Evolutionary conservation across 2,329 filamentous ascomycete genomes (phyloP), one percentile per base, ranked within the genome.

Genomic region (Ascocoryne sarcoides): DNA sequence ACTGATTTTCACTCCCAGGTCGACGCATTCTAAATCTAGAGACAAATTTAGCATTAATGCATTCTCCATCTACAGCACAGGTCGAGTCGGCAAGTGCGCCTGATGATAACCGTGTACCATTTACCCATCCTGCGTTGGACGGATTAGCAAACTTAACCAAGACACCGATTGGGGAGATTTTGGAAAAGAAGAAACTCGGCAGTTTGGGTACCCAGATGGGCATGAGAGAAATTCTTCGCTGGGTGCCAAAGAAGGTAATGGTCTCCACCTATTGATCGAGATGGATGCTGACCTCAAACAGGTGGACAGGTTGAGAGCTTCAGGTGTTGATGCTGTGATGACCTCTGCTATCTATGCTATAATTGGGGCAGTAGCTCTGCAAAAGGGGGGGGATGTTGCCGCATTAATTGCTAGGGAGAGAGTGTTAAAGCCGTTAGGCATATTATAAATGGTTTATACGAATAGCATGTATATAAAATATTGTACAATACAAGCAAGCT

Each of bases 331-430:
- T 18, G 69, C 80, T 3, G 80, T 96, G 17, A 67, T 94, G 40
- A 76, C 82, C 36, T 80, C 87, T 46, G 77, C 86, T 3, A 56
- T 98, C 40, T 86, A 88, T 60, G 86, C 89, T 33, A 82, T 98
- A 40, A 67, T 96, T 32, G 92, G 92, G 16, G 92, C 92, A 9
- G 64, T 98, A 39, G 81, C 87, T n/a, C 67, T 98, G 56, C 87
- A 95, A 62, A 79, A 84, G 52, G 92, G 92, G 34, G 84, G 82
- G 28, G 79, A 81, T 32, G 75, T 84, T 40, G 88, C 90, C 43
- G 82, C 79, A 49, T 73, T 76, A 60, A 65, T 93, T 39, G 79
- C 85, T 34, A 76, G 79, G 58, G 84, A 95, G 52, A 79, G 80
- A 33, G 40, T 61, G 10, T 40, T 61, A 43, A 59, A 56, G 39